Evolutionary conservation across 2,329 filamentous ascomycete species (phyloP).

Genomic region (Seiridium cupressi): DNA sequence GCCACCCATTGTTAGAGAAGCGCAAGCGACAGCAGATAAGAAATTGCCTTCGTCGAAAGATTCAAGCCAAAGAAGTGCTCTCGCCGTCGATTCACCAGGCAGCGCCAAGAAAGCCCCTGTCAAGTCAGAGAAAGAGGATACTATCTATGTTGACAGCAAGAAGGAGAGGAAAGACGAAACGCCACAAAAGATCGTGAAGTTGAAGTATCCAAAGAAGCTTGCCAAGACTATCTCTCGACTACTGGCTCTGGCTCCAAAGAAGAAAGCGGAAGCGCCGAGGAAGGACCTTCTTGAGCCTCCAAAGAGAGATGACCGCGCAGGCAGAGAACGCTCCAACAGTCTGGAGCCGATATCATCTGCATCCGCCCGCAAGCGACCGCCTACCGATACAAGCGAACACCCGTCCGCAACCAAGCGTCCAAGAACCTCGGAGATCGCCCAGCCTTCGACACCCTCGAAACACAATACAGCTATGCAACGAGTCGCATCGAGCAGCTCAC

Average conservation of each 20-base stretch:
- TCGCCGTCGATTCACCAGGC: slow-evolving; percentile 29
- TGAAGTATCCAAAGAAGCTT: slow-evolving; percentile 48
- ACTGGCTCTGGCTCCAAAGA: slow-evolving; percentile 41
- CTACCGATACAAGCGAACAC: slow-evolving; percentile 34
- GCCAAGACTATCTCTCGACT: slow-evolving; percentile 44
- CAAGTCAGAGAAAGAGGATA: slow-evolving; percentile 28
- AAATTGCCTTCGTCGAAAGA: slow-evolving; percentile 26
- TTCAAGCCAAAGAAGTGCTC: slow-evolving; percentile 19
- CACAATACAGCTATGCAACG: slow-evolving; percentile 50
- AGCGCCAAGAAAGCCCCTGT: slow-evolving; percentile 33
- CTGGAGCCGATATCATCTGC: slow-evolving; percentile 38
- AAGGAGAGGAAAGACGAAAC: slow-evolving; percentile 31
- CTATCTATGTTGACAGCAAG: slow-evolving; percentile 26
- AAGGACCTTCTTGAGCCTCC: slow-evolving; percentile 28
- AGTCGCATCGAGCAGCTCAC: slow-evolving; percentile 51
- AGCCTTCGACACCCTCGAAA: slow-evolving; percentile 51
- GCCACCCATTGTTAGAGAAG: slow-evolving; percentile 49
- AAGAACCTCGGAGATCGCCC: slow-evolving; percentile 39
- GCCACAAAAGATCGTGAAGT: slow-evolving; percentile 36
- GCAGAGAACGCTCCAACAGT: slow-evolving; percentile 36
- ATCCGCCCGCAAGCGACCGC: slow-evolving; percentile 49
- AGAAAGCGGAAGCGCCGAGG: slow-evolving; percentile 32
- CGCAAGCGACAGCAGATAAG: slow-evolving; percentile 22
- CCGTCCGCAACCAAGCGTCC: slow-evolving; percentile 39
- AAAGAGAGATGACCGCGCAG: slow-evolving; percentile 30